Evolutionary conservation across 2,329 filamentous ascomycete species (phyloP), one percentile per base, ranked within the genome.

Genomic region (Knufia petricola): DNA sequence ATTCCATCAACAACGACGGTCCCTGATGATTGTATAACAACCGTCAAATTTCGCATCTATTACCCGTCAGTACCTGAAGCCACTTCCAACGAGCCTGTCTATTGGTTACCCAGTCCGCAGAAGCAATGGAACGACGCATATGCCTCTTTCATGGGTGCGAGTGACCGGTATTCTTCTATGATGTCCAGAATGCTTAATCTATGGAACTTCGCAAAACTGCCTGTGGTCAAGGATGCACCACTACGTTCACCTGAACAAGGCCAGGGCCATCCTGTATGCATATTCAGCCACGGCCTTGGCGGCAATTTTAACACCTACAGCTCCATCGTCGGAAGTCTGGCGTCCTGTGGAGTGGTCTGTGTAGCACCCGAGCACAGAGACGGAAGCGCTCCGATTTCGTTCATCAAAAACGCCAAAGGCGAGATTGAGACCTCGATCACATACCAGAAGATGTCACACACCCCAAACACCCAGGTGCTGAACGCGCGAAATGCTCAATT

Each of bases 221-320:
- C 61, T 48, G 56, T 55, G 6, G 42, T 57, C 44, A 52, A 58
- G 48, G 49, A 61, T 45, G 85, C 85, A 9, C 71, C 74, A 4
- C 65, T 89, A 6, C 73, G 81, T 31, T 63, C 70, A 19, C 69
- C 61, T 51, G 70, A 50, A 60, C 78, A 50, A 59, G 68, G 9
- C 67, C 71, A 79, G 68, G 92, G 85, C 83, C 26, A 44, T 44
- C 87, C 87, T 0, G 84, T 87, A 0, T 81, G 87, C 70, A 72
- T 94, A 53, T 94, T 94, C 66, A 92, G 86, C 1, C 87, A 94
- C 61, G 87, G 87, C 1, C 72, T 94, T 1, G 87, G 85, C 31
- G 87, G 87, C 31, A 82, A 79, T 51, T 77, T 85, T 55, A 92
- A 92, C 59, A 80, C 85, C 9, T 94, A 94, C 68, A 90, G 85